These are phyloP conservation scores for Astrephomene gubernaculifera DNA, from an alignment of 139 green algal species.

Conservation along the genomic window DNA sequence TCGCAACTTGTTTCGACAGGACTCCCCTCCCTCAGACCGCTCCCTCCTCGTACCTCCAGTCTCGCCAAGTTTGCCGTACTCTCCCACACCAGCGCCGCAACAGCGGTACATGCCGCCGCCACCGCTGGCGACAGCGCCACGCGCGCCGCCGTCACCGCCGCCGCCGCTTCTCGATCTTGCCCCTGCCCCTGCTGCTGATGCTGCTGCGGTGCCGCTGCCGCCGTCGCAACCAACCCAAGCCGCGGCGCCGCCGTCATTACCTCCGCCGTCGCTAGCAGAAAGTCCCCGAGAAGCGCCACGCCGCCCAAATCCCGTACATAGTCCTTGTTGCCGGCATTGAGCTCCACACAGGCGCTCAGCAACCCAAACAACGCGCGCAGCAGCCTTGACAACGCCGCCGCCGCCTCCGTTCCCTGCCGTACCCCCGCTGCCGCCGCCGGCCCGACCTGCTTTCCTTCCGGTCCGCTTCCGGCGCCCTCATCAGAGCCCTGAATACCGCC, in stretches of 20 bases:
- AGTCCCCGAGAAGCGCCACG: conserved; percentile 41
- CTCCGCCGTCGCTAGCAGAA: conserved; percentile 46
- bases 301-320: conserved; percentile 51
- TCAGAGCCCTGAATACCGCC: no score
- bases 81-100: conserved; percentile 41
- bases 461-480: not conserved
- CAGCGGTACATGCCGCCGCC: conserved; percentile 43
- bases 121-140: conserved; percentile 37
- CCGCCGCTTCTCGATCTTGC: not conserved
- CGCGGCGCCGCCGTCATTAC: conserved; percentile 22
- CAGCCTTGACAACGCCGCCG: conserved; percentile 32
- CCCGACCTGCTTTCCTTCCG: not conserved
- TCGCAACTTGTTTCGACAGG: no score
- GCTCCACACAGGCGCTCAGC: conserved; percentile 54
- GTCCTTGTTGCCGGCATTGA: conserved; percentile 60
- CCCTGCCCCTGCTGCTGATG: not conserved
- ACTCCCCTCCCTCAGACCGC: no score
- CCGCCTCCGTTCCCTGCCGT: not conserved
- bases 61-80: conserved; percentile 51
- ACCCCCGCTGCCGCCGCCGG: not conserved
- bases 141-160: conserved; percentile 9
- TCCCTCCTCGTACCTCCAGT: conserved; percentile 18
- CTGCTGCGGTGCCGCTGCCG: not conserved
- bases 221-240: not conserved
- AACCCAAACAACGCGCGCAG: conserved; percentile 44